phyloP scores from a whole-genome alignment of 257 asterid species.

The Forsythia viridissima region DNA sequence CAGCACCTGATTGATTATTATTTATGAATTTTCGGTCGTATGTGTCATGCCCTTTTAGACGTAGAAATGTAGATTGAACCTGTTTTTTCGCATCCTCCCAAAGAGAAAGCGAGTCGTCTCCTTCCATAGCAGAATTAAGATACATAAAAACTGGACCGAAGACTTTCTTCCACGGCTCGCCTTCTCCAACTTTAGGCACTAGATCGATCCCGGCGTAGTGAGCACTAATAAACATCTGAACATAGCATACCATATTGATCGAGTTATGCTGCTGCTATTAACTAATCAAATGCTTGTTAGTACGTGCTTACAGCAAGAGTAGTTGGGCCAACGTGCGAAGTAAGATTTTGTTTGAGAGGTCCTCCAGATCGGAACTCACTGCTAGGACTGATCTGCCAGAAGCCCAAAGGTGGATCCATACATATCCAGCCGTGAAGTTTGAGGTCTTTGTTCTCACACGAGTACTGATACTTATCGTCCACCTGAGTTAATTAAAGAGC shows the following conservation, averaged over 20 bases:
- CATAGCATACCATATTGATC: not conserved
- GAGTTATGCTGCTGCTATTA: not conserved
- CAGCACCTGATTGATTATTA: constrained; percentile 34
- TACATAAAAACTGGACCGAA: constrained; percentile 82
- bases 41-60: not conserved
- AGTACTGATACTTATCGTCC: constrained; percentile 76
- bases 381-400: constrained; percentile 69
- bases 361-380: constrained; percentile 77
- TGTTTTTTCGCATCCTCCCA: constrained; percentile 75
- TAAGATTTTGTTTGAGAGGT: constrained; percentile 73
- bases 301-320: constrained; percentile 54
- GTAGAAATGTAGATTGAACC: constrained; percentile 32
- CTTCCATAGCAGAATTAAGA: constrained; percentile 48
- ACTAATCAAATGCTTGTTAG: not conserved
- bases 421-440: constrained; percentile 81
- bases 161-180: constrained; percentile 81
- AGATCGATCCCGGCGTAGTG: constrained; percentile 80
- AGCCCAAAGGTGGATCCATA: constrained; percentile 59
- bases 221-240: constrained; percentile 76
- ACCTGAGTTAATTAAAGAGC: constrained; percentile 37
- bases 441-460: constrained; percentile 60
- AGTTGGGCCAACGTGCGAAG: constrained; percentile 80
- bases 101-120: constrained; percentile 47
- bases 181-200: constrained; percentile 58
- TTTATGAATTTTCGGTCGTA: not conserved